Evolutionary conservation across 768 basidiomycete genomes (phyloP), one percentile per base, ranked within the genome.

Genomic region (Podaxis carcinomalis): DNA sequence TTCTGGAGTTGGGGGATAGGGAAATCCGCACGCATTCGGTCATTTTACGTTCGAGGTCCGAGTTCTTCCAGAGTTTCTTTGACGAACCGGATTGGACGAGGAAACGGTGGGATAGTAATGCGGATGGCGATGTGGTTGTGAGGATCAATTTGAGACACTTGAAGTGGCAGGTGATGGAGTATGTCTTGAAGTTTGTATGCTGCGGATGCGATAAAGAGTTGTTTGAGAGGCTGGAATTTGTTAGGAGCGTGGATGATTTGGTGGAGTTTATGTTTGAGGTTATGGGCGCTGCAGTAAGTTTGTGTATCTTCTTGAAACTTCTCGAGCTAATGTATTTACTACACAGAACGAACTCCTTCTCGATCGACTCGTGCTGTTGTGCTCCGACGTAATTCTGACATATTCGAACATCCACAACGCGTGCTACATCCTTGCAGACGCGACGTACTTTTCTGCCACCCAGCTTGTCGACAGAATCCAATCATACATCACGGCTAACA

Each of bases 231-330:
- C 14, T 67, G 90, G 90, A 89, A 54, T 89, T 85, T 67, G 74
- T 82, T 2, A 67, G 82, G 25, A 83, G 82, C 1, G 74, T 86
- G 4, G 93, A 98, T 59, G 86, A 90, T 37, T 77, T 93, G 32
- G 72, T 98, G 59, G 89, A 93, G 63, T 92, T 95, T 65, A 83
- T 94, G 74, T 93, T 97, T 63, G 85, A 88, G 21, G 87, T 98
- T 14, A 83, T 97, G 72, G 87, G 88, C 37, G 88, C 85, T 16
- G 93, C 95, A 37, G 93, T 95, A 70, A 70, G 83, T 77, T 28
- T 62, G 23, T 32, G 32, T 32, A 32, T 13, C 27, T 40, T 46
- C 19, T 10, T 11, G 21, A 4, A 14, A 11, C n/a, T 25, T 10
- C 1, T 5, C 39, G 19, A 14, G 42, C 44, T 32, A 3, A 51